phyloP scores from a whole-genome alignment of 768 basidiomycete genomes.

The Mrakia frigida region DNA sequence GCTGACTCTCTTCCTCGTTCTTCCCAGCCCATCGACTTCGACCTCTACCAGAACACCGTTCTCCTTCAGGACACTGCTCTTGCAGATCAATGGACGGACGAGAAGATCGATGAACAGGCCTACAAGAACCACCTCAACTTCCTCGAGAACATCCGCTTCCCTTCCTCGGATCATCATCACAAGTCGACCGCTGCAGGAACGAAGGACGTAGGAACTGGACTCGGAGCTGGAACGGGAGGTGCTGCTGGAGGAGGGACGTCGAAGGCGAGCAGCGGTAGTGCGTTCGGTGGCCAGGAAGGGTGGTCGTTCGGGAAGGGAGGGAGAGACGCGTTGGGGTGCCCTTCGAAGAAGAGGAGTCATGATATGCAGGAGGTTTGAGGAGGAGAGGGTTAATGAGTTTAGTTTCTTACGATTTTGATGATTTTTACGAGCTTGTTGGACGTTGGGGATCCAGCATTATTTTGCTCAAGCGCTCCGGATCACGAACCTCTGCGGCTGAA shows the following conservation, averaged over 20 bases:
- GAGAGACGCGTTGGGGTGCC: no score
- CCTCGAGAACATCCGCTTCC: background rate
- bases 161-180: background rate
- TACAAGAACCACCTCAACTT: slow-evolving; percentile 7
- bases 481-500: no score
- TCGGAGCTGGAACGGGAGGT: background rate
- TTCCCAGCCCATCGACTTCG: slow-evolving; percentile 20
- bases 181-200: background rate
- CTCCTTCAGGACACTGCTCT: slow-evolving; percentile 6
- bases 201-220: background rate
- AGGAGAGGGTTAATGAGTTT: background rate
- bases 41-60: slow-evolving; percentile 24
- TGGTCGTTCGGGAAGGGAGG: slow-evolving; percentile 4
- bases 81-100: slow-evolving; percentile 4
- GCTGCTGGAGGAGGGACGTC: background rate
- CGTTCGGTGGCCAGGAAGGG: slow-evolving; percentile 7
- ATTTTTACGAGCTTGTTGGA: background rate
- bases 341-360: slow-evolving; percentile 17
- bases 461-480: no score
- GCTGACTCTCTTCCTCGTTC: background rate
- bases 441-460: no score
- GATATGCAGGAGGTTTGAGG: slow-evolving; percentile 11
- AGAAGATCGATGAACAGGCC: slow-evolving; percentile 14
- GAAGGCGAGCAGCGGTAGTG: background rate
- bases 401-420: background rate